phyloP scores from a whole-genome alignment of 192 early-diverging fungal species.

The Lobosporangium transversale region DNA sequence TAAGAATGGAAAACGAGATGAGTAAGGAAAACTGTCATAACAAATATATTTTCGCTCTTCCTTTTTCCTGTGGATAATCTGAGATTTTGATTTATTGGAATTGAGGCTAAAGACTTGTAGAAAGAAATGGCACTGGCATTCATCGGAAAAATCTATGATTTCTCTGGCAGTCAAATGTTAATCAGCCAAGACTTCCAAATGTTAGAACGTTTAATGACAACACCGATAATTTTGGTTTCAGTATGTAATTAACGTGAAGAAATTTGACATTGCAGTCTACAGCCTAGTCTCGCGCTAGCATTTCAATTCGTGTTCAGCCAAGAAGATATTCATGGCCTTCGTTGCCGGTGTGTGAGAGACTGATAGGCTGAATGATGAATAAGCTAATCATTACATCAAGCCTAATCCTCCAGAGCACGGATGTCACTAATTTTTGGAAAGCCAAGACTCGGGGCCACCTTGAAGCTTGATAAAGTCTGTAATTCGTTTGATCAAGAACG shows the following conservation, averaged over 20 bases:
- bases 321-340: not conserved
- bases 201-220: constrained; percentile 26
- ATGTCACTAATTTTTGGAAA: too few species aligned
- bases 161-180: constrained; percentile 11
- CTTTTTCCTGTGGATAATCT: constrained; percentile 17
- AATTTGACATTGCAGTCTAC: too few species aligned
- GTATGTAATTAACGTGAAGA: constrained; percentile 7
- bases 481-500: constrained; percentile 52
- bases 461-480: constrained; percentile 26
- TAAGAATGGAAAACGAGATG: not conserved
- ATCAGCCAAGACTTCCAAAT: constrained; percentile 16
- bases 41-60: not conserved
- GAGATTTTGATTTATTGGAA: constrained; percentile 32
- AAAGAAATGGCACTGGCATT: constrained; percentile 24
- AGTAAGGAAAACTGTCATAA: not conserved
- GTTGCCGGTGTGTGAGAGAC: too few species aligned
- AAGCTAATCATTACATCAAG: too few species aligned
- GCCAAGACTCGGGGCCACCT: constrained; percentile 30
- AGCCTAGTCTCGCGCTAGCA: too few species aligned
- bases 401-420: too few species aligned
- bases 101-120: constrained; percentile 35
- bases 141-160: constrained; percentile 19
- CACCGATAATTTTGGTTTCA: constrained; percentile 29
- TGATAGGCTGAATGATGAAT: too few species aligned
- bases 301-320: too few species aligned